Evolutionary conservation across 371 early-diverging fungal species (phyloP).

Genomic region (Circinella minor): DNA sequence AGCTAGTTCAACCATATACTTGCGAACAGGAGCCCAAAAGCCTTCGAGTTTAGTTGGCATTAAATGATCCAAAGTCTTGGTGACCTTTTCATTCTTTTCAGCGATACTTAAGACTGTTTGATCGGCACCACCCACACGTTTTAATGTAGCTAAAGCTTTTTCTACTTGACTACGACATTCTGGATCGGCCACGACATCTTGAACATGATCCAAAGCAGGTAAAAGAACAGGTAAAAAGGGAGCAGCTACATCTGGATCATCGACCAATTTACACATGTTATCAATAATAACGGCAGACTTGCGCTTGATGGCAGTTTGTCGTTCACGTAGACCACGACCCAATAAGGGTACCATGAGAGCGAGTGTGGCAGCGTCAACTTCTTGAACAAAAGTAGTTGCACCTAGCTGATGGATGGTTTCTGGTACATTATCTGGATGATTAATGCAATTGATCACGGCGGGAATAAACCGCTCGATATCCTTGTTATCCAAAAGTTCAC

Average conservation of each 20-base stretch:
- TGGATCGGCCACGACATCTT: conserved; percentile 80
- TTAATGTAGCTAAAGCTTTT: conserved; percentile 51
- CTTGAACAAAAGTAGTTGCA: conserved; percentile 77
- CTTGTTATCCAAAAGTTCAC: conserved; percentile 62
- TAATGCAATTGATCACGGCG: conserved; percentile 64
- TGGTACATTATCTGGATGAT: conserved; percentile 68
- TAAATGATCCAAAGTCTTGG: conserved; percentile 40
- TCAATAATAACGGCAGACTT: conserved; percentile 84
- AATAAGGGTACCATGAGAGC: conserved; percentile 83
- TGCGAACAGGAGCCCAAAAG: conserved; percentile 33
- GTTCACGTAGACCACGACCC: conserved; percentile 73
- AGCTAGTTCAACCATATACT: conserved; percentile 53
- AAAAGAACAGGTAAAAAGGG: conserved; percentile 83
- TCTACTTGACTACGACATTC: conserved; percentile 73
- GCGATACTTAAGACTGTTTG: conserved; percentile 29
- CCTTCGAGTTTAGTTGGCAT: conserved; percentile 40
- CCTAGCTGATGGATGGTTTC: conserved; percentile 68
- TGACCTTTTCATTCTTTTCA: conserved; percentile 54
- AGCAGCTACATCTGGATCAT: conserved; percentile 79
- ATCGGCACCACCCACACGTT: conserved; percentile 41
- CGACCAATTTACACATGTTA: conserved; percentile 86
- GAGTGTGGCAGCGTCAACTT: conserved; percentile 79
- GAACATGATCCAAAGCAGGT: conserved; percentile 77
- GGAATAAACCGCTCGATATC: conserved; percentile 71
- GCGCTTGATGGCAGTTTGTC: conserved; percentile 71